phyloP scores from a whole-genome alignment of 2,329 filamentous ascomycete genomes.

The Aspergillus sp. region DNA sequence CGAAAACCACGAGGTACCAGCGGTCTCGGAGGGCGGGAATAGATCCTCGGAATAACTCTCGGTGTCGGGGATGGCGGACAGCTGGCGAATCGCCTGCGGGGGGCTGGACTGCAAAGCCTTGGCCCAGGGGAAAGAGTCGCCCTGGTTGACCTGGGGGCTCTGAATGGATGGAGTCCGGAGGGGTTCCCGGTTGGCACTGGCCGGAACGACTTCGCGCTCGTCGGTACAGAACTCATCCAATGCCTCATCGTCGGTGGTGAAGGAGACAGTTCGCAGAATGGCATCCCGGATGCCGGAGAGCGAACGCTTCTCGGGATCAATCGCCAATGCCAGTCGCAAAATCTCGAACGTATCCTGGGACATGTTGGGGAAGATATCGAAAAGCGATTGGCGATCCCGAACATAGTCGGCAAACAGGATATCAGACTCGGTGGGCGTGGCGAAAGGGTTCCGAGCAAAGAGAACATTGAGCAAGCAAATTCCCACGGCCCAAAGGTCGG shows the following conservation, averaged over 20 bases:
- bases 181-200: conserved; percentile 85
- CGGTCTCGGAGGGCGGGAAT: conserved; percentile 72
- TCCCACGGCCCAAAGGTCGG: conserved; percentile 95
- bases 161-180: conserved; percentile 93
- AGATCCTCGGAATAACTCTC: conserved; percentile 80
- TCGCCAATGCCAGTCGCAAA: conserved; percentile 81
- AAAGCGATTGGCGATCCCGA: conserved; percentile 89
- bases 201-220: conserved; percentile 72
- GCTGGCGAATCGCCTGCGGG: conserved; percentile 69
- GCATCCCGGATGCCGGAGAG: conserved; percentile 74
- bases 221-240: conserved; percentile 91
- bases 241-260: conserved; percentile 88
- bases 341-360: conserved; percentile 97
- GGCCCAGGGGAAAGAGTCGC: conserved; percentile 88
- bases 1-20: conserved; percentile 70
- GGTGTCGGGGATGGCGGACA: conserved; percentile 79
- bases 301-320: conserved; percentile 87
- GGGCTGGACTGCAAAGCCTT: conserved; percentile 79
- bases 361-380: conserved; percentile 98
- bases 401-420: conserved; percentile 91
- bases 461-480: conserved; percentile 95
- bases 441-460: conserved; percentile 96
- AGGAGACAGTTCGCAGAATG: conserved; percentile 76
- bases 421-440: conserved; percentile 83
- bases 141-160: conserved; percentile 72